phyloP scores from a whole-genome alignment of 108 stramenopile genomes.

The Fistulifera solaris region DNA sequence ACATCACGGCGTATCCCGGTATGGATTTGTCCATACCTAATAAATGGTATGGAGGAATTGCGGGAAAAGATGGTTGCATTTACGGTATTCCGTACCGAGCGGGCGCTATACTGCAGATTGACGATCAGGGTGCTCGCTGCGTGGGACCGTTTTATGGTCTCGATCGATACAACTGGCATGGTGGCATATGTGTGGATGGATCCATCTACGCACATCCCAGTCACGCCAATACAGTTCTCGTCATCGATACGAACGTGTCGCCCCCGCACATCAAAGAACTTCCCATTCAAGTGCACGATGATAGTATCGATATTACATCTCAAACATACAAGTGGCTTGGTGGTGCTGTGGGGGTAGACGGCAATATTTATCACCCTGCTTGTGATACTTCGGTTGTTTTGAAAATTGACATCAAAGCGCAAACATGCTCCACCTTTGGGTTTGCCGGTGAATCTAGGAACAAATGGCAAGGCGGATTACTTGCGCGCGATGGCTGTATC shows the following conservation, averaged over 20 bases:
- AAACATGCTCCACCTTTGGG: constrained; percentile 37
- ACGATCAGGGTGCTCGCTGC: constrained; percentile 42
- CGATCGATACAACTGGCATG: constrained; percentile 75
- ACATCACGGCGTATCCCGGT: constrained; percentile 30
- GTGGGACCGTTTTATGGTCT: constrained; percentile 61
- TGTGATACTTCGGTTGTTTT: constrained; percentile 59
- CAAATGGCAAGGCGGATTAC: constrained; percentile 78
- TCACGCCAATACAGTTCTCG: constrained; percentile 52
- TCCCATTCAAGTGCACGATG: constrained; percentile 20
- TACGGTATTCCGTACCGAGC: constrained; percentile 74
- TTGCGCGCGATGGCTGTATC: constrained; percentile 58
- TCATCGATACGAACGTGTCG: constrained; percentile 47
- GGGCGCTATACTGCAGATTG: constrained; percentile 52
- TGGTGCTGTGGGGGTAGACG: constrained; percentile 60
- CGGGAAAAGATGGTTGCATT: constrained; percentile 63
- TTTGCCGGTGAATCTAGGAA: constrained; percentile 52
- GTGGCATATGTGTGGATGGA: constrained; percentile 45
- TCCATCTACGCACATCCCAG: constrained; percentile 64
- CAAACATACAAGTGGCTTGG: constrained; percentile 82
- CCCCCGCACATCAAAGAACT: constrained; percentile 17
- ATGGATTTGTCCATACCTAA: constrained; percentile 36
- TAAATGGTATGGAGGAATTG: constrained; percentile 81
- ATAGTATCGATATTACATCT: background rate
- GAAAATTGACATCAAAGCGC: constrained; percentile 28
- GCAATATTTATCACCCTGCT: constrained; percentile 76